Conservation (phyloP, 805 yeast genomes). For the Monosporozyma siamensis region DNA sequence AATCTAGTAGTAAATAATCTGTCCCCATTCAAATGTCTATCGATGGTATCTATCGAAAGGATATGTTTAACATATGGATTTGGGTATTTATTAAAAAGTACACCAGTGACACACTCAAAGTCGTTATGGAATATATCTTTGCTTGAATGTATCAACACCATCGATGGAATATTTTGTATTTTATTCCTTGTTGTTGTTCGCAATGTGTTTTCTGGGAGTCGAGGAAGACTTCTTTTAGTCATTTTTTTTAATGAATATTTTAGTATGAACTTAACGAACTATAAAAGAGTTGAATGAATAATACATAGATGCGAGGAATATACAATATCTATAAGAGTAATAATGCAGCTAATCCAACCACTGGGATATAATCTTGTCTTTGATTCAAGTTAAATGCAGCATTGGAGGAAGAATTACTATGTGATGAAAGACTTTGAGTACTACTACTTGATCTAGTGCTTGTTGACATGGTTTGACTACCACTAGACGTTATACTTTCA, state of each 20-base stretch:
- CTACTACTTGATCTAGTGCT: not conserved
- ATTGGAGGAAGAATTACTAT: not conserved
- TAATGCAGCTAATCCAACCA: conserved; percentile 7
- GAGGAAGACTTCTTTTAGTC: not conserved
- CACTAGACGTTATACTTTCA: too few species aligned
- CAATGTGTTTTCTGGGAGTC: not conserved
- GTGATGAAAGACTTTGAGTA: not conserved
- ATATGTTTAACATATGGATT: conserved; percentile 83
- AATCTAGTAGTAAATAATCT: conserved; percentile 62
- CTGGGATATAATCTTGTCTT: conserved; percentile 3
- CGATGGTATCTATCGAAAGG: conserved; percentile 68
- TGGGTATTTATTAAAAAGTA: conserved; percentile 64
- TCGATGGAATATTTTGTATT: conserved; percentile 19
- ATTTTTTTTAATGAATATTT: too few species aligned
- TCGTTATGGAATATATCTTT: conserved; percentile 51
- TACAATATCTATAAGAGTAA: conserved; percentile 7
- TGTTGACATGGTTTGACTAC: too few species aligned
- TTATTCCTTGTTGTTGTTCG: not conserved
- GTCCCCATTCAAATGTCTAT: conserved; percentile 54
- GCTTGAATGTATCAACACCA: conserved; percentile 57
- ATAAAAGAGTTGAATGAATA: too few species aligned
- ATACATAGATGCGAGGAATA: too few species aligned
- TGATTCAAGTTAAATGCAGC: conserved; percentile 11
- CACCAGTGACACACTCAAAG: conserved; percentile 65
- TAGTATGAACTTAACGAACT: too few species aligned